Percentiles rank a stretch among this genome's conserved stretches.
phyloP scores from a whole-genome alignment of 1,139 yeast genomes.

The Saccharomycopsis hybrid region DNA sequence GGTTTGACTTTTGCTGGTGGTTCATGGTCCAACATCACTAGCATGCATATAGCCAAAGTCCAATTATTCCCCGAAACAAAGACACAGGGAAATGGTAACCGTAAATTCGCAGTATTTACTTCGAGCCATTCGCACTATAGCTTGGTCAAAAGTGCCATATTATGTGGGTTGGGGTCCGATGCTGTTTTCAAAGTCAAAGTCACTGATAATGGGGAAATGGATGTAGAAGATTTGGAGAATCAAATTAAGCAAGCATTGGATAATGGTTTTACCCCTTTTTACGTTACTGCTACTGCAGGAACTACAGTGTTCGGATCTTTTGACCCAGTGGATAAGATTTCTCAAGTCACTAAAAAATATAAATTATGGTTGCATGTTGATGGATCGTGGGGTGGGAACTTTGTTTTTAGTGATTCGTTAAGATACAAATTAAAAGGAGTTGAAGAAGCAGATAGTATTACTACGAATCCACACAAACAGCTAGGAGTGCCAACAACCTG shows the following conservation, averaged over 20 bases:
- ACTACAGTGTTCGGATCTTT: conserved; percentile 85
- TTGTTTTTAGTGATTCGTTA: conserved; percentile 55
- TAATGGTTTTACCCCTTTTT: conserved; percentile 64
- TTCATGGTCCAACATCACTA: conserved; percentile 78
- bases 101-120: conserved; percentile 64
- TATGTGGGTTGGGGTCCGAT: conserved; percentile 63
- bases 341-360: conserved; percentile 47
- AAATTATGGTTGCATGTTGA: conserved; percentile 75
- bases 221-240: conserved; percentile 39
- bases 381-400: conserved; percentile 92
- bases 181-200: conserved; percentile 62
- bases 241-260: conserved; percentile 39
- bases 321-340: conserved; percentile 57
- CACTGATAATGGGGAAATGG: conserved; percentile 50
- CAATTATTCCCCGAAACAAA: conserved; percentile 66
- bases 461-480: conserved; percentile 85
- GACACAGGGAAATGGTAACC: conserved; percentile 45
- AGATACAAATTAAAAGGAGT: conserved; percentile 47
- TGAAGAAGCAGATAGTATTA: conserved; percentile 67
- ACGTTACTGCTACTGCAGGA: conserved; percentile 81
- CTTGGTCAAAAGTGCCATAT: conserved; percentile 75
- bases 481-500: conserved; percentile 88
- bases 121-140: conserved; percentile 76
- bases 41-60: conserved; percentile 72
- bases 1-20: conserved; percentile 88